Base-by-base conservation (phyloP, 305 asterid genomes). In the Fraxinus platypoda region DNA sequence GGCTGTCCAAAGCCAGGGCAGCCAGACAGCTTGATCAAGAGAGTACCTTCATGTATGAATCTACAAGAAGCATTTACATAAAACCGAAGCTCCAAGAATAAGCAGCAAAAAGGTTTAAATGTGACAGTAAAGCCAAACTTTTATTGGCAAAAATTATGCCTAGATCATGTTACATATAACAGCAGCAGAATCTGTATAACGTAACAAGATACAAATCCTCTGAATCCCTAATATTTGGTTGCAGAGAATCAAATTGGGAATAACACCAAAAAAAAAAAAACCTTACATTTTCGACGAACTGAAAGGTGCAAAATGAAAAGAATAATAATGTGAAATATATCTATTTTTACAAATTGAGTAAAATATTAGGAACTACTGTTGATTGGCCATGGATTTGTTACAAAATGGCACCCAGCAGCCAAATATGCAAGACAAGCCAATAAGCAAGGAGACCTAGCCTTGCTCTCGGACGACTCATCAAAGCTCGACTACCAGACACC, bases 381-480 rank as follows among this genome's bases (percentile, higher is more conserved):
- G 78, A 87, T 82, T 37, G 80, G 38, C 82, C 75, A 34, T 64
- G 68, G 21, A 78, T 37, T 79, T 57, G 78, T 89, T 87, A 97
- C 91, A 94, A 91, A 87, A 97, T 82, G 88, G 95, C 77, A 82
- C 91, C 99, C 38, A 94, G 86, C 64, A 94, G 85, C 98, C 97
- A 97, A 75, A 97, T 83, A 85, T 97, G 99, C 88, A 97, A 75
- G 83, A 92, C 75, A 52, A 97, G 90, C 86, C 94, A 93, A 87
- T 97, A 97, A 12, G 94, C 93, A 74, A 97, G 79, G 78, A 97
- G 85, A 28, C 98, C 92, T 31, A 97, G 87, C 88, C 99, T 93
- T 72, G 95, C 97, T 87, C 97, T 88, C 17, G 99, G 99, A 85
- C 84, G 99, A 79, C 88, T 92, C 98, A 94, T 97, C 86, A 97